Conservation (phyloP, 148 eudicot species). For the Dysphania ambrosioides region DNA sequence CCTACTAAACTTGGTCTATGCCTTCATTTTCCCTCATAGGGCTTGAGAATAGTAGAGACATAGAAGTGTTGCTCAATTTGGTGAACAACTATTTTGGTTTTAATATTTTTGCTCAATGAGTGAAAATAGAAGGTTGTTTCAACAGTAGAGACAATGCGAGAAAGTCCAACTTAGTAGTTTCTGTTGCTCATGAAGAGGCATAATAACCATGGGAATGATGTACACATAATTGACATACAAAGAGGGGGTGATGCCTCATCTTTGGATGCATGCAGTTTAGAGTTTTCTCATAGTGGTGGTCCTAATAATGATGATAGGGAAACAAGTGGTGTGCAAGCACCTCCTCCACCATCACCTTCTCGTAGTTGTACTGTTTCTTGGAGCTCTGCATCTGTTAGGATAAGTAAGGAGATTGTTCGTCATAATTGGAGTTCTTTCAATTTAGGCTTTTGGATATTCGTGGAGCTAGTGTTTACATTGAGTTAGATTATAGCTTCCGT, state of each 20-base stretch:
- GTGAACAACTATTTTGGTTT: background rate
- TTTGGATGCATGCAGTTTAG: no score
- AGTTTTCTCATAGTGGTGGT: no score
- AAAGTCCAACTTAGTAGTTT: conserved; percentile 41
- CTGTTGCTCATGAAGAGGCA: conserved; percentile 59
- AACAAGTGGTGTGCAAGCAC: conserved; percentile 28
- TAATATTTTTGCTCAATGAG: background rate
- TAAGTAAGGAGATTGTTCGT: conserved; percentile 52
- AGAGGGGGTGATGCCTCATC: conserved; percentile 51
- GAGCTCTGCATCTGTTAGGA: conserved; percentile 42
- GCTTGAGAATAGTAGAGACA: no score
- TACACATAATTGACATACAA: conserved; percentile 57
- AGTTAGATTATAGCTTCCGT: conserved; percentile 60
- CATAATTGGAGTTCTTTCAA: conserved; percentile 72
- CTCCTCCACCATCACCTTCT: no score
- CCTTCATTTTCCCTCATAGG: no score
- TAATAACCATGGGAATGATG: conserved; percentile 36
- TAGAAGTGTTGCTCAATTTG: no score
- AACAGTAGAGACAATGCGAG: conserved; percentile 41
- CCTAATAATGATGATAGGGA: conserved; percentile 35
- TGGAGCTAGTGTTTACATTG: conserved; percentile 54
- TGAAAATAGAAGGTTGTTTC: conserved; percentile 42
- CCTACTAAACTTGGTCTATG: no score
- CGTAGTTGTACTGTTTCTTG: conserved; percentile 32
- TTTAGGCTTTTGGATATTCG: conserved; percentile 59